Base-by-base conservation (phyloP, 2,329 filamentous ascomycete species). In the Penicillium sp. region DNA sequence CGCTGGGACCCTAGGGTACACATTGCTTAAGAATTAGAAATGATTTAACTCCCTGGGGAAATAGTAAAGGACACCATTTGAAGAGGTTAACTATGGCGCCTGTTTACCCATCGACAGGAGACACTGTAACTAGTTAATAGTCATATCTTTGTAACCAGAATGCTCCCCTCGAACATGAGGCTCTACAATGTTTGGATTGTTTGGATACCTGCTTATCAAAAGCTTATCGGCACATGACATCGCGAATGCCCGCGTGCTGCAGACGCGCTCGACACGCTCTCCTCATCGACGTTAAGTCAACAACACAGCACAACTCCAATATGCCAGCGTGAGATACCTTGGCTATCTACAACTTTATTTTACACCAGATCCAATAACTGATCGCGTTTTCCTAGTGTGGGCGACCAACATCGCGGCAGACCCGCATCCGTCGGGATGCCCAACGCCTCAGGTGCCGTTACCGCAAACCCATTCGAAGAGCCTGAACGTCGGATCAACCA, bases 381-480 rank as follows among this genome's bases (percentile, higher is more conserved):
- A 66, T 54, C 55, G 49, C 49, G 44, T 57, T 49, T 31, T 15
- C 25, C 41, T 66, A 89, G 85, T 59, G 80, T 83, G 60, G 86
- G 86, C 66, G 83, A 87, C 63, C 86, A 89, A 69, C 82, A 86
- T 70, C 80, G 77, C 49, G 59, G 61, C 54, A 62, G 62, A 52
- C 66, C 65, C 49, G 54, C 60, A 47, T 57, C 58, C 54, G 77
- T 81, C 64, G 70, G 74, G 63, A 66, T 64, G 63, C 66, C 60
- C 23, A 72, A 64, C 50, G 53, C 57, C 39, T 56, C 57, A 48
- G 66, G 57, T 41, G 46, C 61, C 35, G 63, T 70, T 31, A 69
- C 27, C 27, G 27, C 72, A 54, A 97, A 96, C 65, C 91, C 91
- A 6, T 98, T 93, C 70, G 84, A 89, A 68, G 87, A 92, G 59